A percentile compares a stretch with the other conserved stretches of the same genome.
Conservation (phyloP, 2,329 filamentous ascomycete genomes). For the Fusarium papillatum region DNA sequence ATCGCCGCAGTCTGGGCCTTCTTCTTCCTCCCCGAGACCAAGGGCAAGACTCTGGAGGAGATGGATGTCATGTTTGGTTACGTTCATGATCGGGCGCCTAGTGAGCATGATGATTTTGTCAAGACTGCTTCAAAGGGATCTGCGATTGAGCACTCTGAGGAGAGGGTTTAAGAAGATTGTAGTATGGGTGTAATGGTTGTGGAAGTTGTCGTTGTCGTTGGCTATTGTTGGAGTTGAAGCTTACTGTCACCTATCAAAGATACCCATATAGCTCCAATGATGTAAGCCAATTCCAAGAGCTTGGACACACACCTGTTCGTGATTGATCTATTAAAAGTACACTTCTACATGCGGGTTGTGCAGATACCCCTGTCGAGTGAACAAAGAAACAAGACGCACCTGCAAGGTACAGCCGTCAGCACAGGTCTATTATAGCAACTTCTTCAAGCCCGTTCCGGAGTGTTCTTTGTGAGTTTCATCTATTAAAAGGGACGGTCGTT, state of each 20-base stretch:
- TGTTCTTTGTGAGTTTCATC: background rate
- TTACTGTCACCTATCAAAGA: background rate
- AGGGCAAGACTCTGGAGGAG: constrained; percentile 66
- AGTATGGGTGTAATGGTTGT: background rate
- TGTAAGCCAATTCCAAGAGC: constrained; percentile 3
- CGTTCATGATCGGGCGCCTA: constrained; percentile 32
- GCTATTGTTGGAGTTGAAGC: background rate
- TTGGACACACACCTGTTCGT: background rate
- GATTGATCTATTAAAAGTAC: constrained; percentile 15
- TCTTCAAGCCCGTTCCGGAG: background rate
- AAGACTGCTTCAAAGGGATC: constrained; percentile 29
- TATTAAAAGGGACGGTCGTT: constrained; percentile 20
- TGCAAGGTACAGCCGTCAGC: background rate
- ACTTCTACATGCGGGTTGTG: background rate
- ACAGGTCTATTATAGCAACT: background rate
- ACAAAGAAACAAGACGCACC: constrained; percentile 34
- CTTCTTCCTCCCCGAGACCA: constrained; percentile 68
- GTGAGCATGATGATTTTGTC: constrained; percentile 25
- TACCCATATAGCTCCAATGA: background rate
- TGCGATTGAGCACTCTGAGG: constrained; percentile 39
- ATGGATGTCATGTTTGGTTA: constrained; percentile 59
- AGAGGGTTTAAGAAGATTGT: constrained; percentile 19
- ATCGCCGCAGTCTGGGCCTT: constrained; percentile 62
- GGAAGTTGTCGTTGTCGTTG: no score
- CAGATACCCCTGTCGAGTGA: background rate